phyloP scores from a whole-genome alignment of 345 rosid genomes.

The Citrus cavaleriei region DNA sequence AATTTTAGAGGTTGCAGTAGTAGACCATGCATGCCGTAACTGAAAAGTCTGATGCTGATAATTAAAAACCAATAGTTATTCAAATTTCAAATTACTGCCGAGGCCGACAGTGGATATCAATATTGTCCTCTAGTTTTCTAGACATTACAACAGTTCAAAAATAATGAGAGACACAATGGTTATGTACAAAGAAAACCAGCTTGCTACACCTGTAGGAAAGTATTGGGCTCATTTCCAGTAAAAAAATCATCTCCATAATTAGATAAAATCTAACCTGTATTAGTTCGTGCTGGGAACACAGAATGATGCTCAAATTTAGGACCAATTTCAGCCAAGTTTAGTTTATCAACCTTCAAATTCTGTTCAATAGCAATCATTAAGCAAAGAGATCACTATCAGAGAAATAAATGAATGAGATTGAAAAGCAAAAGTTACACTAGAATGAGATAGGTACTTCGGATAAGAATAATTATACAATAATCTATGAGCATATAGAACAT shows the following conservation, averaged over 20 bases:
- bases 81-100: not conserved
- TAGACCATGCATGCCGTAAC: not conserved
- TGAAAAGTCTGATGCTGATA: not conserved
- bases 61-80: not conserved
- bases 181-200: not conserved
- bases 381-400: not conserved
- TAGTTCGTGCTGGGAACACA: slow-evolving; percentile 88
- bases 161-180: not conserved
- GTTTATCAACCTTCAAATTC: slow-evolving; percentile 73
- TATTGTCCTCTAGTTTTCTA: not conserved
- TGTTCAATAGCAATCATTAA: slow-evolving; percentile 24
- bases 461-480: not conserved
- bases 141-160: not conserved
- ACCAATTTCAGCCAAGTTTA: slow-evolving; percentile 78
- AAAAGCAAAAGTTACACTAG: too few relatives aligned
- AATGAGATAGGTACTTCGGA: not conserved
- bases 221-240: not conserved
- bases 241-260: not conserved
- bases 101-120: not conserved
- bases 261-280: slow-evolving; percentile 64
- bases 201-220: not conserved
- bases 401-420: not conserved
- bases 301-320: slow-evolving; percentile 90
- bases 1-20: not conserved
- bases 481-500: not conserved